Evolutionary conservation across 495 filamentous ascomycete genomes (phyloP), one percentile per base, ranked within the genome.

Genomic region (Pseudevernia furfuracea): DNA sequence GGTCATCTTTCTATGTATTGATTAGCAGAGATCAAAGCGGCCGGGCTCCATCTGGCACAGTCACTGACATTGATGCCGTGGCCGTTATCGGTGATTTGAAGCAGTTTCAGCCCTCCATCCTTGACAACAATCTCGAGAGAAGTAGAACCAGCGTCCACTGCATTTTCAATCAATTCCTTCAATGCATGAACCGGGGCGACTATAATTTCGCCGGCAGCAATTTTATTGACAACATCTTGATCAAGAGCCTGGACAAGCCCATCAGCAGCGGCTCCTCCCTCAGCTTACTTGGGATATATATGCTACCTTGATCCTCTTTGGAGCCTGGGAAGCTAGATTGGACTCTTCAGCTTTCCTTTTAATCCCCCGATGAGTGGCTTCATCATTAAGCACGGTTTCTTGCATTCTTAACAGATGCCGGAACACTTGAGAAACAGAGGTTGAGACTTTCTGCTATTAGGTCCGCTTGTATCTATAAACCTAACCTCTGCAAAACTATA

Each of bases 191-290:
- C 92, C 30, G 95, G 95, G 15, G 95, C 94, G 59, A 97, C 91
- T 60, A 99, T 97, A 66, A 97, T 99, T 73, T 99, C 95, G 21
- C 95, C 95, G n/a, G 95, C 95, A 11, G 95, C 95, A 69, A 99
- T 99, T 77, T 97, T 97, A 78, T 97, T 97, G 63, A 97, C 90
- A 48, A 99, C 95, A 80, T 96, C 91, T 71, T 89, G 88, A 72
- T 96, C 89, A 23, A 99, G 84, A 36, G 92, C 87, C 90, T 96
- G 65, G 53, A 46, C 30, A 28, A 62, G 58, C 57, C 53, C 59
- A 66, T 67, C 49, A 71, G 58, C 37, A 30, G 36, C 38, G 39
- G 19, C 44, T 34, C n/a, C n/a, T 25, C 23, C 21, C 23, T 57
- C 15, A 4, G 5, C 23, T 23, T n/a, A 34, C 5, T 36, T 37